phyloP scores from a whole-genome alignment of 2,329 filamentous ascomycete species.

The Cercospora zeae-maydis region DNA sequence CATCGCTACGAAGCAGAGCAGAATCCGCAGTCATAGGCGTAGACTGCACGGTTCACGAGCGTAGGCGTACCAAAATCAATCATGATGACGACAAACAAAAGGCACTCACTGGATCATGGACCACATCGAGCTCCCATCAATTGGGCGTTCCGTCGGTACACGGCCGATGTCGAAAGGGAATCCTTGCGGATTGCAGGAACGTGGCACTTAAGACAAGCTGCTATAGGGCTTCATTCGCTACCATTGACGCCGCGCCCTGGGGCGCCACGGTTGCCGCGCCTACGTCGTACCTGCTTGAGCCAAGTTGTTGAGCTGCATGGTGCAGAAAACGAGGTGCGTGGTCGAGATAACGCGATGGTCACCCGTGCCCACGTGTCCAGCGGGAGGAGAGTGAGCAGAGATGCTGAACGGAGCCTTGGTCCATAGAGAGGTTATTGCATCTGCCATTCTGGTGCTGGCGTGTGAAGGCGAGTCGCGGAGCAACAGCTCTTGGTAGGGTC shows the following conservation, averaged over 20 bases:
- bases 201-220: conserved; percentile 5
- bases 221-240: conserved; percentile 5
- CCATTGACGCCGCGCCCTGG: not conserved
- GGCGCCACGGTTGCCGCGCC: conserved; percentile 1
- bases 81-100: not conserved
- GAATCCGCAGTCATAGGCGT: not conserved
- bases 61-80: not conserved
- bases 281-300: conserved; percentile 1
- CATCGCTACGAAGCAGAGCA: not conserved
- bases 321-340: not conserved
- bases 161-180: not conserved
- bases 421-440: not conserved
- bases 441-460: not conserved
- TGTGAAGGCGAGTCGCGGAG: not conserved
- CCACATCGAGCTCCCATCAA: not conserved
- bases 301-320: not conserved
- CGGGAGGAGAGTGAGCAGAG: not conserved
- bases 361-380: not conserved
- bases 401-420: not conserved
- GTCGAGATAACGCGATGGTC: not conserved
- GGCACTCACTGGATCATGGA: not conserved
- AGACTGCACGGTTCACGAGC: not conserved
- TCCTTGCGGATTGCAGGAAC: conserved; percentile 3
- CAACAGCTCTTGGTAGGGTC: not conserved
- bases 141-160: not conserved